These are phyloP conservation scores for Aspergillus wentii DNA, from an alignment of 495 filamentous ascomycete genomes.

Conservation along the genomic window DNA sequence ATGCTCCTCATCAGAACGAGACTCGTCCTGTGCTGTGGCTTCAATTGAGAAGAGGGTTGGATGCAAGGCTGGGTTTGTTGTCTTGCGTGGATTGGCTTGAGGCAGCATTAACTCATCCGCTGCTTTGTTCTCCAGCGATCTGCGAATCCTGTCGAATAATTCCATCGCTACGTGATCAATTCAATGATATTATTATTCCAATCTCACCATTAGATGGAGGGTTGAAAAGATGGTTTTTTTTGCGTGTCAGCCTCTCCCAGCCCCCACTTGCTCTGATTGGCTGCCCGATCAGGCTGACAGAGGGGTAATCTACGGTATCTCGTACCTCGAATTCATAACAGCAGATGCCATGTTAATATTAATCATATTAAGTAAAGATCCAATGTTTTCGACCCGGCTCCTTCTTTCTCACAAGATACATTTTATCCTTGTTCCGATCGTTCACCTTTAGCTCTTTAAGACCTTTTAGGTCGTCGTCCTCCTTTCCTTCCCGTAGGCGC, in stretches of 20 bases:
- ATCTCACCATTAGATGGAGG: not conserved
- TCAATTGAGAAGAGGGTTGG: slow-evolving; percentile 4
- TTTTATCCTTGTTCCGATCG: slow-evolving; percentile 31
- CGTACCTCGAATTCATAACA: too few species aligned
- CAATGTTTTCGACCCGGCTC: not conserved
- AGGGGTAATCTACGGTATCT: too few species aligned
- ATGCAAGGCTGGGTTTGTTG: not conserved
- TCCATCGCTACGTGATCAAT: too few species aligned
- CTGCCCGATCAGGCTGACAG: too few species aligned
- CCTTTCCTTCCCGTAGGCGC: slow-evolving; percentile 44
- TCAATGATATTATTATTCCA: too few species aligned
- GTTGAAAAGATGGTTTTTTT: not conserved
- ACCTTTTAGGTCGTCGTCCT: slow-evolving; percentile 21
- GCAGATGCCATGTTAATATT: too few species aligned
- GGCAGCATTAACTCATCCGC: not conserved
- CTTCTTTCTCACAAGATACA: slow-evolving; percentile 50
- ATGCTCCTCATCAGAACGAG: not conserved
- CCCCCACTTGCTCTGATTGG: too few species aligned
- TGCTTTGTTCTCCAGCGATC: too few species aligned
- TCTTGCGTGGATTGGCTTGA: not conserved
- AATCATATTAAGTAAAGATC: slow-evolving; percentile 9
- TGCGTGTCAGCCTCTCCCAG: too few species aligned
- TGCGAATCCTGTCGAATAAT: too few species aligned
- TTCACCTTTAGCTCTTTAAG: slow-evolving; percentile 26
- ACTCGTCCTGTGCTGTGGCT: slow-evolving; percentile 3